phyloP scores from a whole-genome alignment of 2,329 filamentous ascomycete genomes.

The Tricladium varicosporioides region DNA sequence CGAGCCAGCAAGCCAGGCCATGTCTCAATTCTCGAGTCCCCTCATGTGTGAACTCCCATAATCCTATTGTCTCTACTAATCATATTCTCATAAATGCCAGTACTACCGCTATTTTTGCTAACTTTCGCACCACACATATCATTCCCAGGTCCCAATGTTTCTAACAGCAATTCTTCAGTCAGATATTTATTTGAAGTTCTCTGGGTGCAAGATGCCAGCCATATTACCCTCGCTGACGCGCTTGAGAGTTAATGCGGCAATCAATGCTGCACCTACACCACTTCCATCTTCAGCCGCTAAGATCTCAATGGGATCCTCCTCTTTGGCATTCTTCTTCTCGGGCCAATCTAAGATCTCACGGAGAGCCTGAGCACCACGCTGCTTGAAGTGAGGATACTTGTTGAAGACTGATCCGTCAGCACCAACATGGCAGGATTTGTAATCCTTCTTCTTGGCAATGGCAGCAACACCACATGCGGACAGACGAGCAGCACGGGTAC shows the following conservation, averaged over 20 bases:
- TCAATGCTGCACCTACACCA: slow-evolving; percentile 94
- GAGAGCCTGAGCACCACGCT: slow-evolving; percentile 81
- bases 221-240: slow-evolving; percentile 61
- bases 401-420: slow-evolving; percentile 98
- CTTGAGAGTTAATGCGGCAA: slow-evolving; percentile 72
- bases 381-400: slow-evolving; percentile 98
- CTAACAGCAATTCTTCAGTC: slow-evolving; percentile 11
- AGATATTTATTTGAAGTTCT: slow-evolving; percentile 50
- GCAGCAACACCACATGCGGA: slow-evolving; percentile 94
- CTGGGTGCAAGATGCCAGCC: slow-evolving; percentile 62
- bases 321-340: slow-evolving; percentile 62
- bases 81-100: background rate
- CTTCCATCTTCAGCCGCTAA: slow-evolving; percentile 91
- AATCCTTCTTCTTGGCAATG: slow-evolving; percentile 95
- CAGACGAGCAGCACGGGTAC: slow-evolving; percentile 87
- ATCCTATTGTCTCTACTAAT: background rate
- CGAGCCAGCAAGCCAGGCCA: background rate
- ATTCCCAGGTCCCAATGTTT: background rate
- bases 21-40: background rate
- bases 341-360: slow-evolving; percentile 96
- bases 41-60: background rate
- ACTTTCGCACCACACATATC: too few species aligned
- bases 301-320: slow-evolving; percentile 85
- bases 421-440: slow-evolving; percentile 85
- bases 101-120: too few species aligned